A percentile compares a stretch with the other conserved stretches of the same genome.
Evolutionary conservation across 192 early-diverging fungal genomes (phyloP).

Genomic region (Coemansia sp.): DNA sequence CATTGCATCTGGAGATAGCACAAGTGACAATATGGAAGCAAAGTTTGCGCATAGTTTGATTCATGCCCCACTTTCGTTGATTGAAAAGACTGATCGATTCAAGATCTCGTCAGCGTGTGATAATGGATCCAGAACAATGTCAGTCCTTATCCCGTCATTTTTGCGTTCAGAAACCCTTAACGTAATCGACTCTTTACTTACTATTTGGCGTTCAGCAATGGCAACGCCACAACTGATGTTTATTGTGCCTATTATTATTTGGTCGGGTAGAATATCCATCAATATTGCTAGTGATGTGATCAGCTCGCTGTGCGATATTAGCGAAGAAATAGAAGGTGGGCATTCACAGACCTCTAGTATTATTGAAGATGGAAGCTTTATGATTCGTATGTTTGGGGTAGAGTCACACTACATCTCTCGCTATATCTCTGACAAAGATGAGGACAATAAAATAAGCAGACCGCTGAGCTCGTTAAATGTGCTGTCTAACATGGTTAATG

Average conservation of each 20-base stretch:
- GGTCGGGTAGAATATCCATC: not conserved
- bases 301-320: not conserved
- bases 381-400: slow-evolving; percentile 69
- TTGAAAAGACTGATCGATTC: slow-evolving; percentile 11
- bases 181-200: not conserved
- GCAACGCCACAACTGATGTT: slow-evolving; percentile 19
- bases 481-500: slow-evolving; percentile 57
- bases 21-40: not conserved
- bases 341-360: slow-evolving; percentile 13
- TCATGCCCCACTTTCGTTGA: slow-evolving; percentile 1
- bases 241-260: slow-evolving; percentile 17
- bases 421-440: slow-evolving; percentile 62
- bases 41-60: slow-evolving; percentile 4
- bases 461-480: slow-evolving; percentile 61
- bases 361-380: slow-evolving; percentile 62
- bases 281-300: not conserved
- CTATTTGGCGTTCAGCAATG: not conserved
- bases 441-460: slow-evolving; percentile 58
- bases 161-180: not conserved
- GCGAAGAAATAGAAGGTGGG: not conserved
- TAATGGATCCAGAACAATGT: not conserved
- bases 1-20: not conserved
- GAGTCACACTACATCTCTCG: slow-evolving; percentile 58
- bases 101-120: not conserved
- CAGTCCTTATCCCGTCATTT: not conserved